phyloP scores from a whole-genome alignment of 2,329 filamentous ascomycete species.

The Polytolypa hystricis region DNA sequence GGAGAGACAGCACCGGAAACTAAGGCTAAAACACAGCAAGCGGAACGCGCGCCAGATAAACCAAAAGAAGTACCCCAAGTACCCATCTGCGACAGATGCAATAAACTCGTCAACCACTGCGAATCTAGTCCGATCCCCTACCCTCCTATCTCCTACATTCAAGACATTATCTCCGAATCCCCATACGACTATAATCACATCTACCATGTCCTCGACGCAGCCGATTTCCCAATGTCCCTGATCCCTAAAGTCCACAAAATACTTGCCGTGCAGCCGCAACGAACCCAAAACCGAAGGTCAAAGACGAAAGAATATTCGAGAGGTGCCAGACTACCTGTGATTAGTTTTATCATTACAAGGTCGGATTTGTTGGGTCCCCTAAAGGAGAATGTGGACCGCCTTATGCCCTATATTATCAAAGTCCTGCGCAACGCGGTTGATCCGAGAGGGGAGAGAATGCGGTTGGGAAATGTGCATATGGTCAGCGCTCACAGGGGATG shows the following conservation, averaged over 20 bases:
- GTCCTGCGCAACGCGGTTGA: constrained; percentile 69
- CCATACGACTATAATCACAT: constrained; percentile 87
- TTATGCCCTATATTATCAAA: constrained; percentile 76
- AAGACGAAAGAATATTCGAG: constrained; percentile 53
- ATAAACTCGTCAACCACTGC: constrained; percentile 66
- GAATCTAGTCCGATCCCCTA: constrained; percentile 62
- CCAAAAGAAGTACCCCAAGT: constrained; percentile 11
- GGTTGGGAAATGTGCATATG: constrained; percentile 76
- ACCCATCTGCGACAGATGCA: constrained; percentile 78
- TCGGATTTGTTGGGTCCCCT: constrained; percentile 75
- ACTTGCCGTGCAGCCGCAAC: constrained; percentile 60
- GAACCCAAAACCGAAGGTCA: constrained; percentile 70
- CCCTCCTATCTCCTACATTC: constrained; percentile 68
- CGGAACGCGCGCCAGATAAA: neutral
- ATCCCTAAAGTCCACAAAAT: constrained; percentile 63
- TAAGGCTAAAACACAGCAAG: neutral
- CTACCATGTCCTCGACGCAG: constrained; percentile 89
- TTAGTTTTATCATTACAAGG: constrained; percentile 85
- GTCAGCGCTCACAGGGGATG: constrained; percentile 78
- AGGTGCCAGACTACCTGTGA: constrained; percentile 62
- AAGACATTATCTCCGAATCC: constrained; percentile 75
- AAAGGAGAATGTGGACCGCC: constrained; percentile 68
- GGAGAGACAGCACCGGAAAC: constrained; percentile 3
- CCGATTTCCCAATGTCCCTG: constrained; percentile 91
- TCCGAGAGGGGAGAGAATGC: constrained; percentile 52